Conservation (phyloP, 192 early-diverging fungal species). For the Gonapodya prolifera region DNA sequence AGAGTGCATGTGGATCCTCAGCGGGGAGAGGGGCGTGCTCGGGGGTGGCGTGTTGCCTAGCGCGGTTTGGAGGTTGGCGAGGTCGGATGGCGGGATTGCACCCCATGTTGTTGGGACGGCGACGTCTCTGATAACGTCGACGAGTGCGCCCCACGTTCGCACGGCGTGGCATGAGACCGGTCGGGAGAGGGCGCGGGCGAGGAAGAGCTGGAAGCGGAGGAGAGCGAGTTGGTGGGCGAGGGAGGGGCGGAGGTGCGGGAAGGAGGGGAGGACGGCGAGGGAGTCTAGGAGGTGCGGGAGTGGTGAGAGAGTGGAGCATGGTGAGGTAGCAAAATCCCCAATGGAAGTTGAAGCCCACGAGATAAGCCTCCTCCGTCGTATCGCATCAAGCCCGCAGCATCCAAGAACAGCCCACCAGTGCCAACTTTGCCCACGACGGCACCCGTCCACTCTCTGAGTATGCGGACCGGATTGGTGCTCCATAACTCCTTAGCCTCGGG, state of each 20-base stretch:
- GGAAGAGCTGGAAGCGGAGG: not conserved
- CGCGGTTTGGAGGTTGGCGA: not conserved
- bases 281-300: not conserved
- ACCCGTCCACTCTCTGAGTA: too few species aligned
- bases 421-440: too few species aligned
- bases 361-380: too few species aligned
- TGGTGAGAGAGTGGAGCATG: too few species aligned
- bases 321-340: too few species aligned
- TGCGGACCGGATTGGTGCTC: too few species aligned
- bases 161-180: not conserved
- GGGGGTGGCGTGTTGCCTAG: not conserved
- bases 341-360: too few species aligned
- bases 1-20: not conserved
- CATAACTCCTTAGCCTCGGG: too few species aligned
- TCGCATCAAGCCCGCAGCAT: too few species aligned
- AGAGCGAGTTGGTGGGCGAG: not conserved
- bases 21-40: not conserved
- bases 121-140: not conserved
- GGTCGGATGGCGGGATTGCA: not conserved
- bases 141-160: not conserved
- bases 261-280: not conserved
- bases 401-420: too few species aligned
- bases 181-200: not conserved
- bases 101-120: not conserved
- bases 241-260: not conserved